Base-by-base conservation (phyloP, 352 stramenopile species). In the Albugo laibachii region DNA sequence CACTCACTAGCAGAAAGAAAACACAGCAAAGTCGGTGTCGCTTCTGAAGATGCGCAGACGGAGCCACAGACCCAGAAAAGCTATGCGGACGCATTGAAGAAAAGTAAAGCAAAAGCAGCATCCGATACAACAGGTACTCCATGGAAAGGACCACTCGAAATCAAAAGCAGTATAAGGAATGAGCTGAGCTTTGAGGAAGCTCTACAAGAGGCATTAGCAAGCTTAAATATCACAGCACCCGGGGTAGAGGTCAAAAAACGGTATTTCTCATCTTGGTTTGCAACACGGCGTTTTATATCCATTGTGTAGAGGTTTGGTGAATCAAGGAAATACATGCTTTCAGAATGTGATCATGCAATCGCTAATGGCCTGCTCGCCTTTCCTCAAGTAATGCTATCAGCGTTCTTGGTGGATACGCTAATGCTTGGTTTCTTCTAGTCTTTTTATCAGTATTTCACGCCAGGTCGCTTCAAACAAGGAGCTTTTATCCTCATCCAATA, bases 341-440 rank as follows among this genome's bases (percentile, higher is more conserved):
- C 77, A 89, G 61, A 89, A 89, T 49, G 77, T 83, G 12, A 89
- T 85, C 45, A 63, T 89, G 58, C 77, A 89, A 63, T 85, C 73
- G 10, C 57, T 89, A 13, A 55, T 89, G 18, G 63, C 71, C 13
- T 89, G 77, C 49, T 62, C 73, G 15, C 77, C 74, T 31, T 85
- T 86, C 37, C 57, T 85, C 40, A 89, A 89, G 76, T 89, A 50
- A 36, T 66, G 67, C 40, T 27, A 13, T 15, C 18, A 34, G 14
- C 10, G 8, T 10, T 43, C 38, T 43, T 8, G 8, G 20, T 24
- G 20, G 20, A 8, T 43, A 8, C 3, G 38, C 38, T 24, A 43
- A 11, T 36, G 10, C 13, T 36, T 45, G 6, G n/a, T 8, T 43
- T 43, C 8, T 43, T 10, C 8, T 54, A 89, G 77, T 50, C 47